A percentile compares a stretch with the other conserved stretches of the same genome.
Evolutionary conservation across 2,329 filamentous ascomycete genomes (phyloP).

Genomic region (Paramyrothecium roridum): DNA sequence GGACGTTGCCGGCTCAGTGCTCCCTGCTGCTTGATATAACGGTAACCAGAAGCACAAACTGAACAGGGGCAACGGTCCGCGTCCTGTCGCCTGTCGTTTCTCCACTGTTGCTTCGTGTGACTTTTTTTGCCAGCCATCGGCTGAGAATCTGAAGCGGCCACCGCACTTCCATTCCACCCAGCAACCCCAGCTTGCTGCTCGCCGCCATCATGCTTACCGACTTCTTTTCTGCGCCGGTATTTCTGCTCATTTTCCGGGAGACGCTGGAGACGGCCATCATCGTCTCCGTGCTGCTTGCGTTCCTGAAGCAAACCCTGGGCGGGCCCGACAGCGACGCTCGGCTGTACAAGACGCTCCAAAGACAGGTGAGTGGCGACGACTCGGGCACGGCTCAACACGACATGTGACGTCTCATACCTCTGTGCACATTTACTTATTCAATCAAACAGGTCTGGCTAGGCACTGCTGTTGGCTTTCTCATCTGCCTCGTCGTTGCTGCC

Average conservation of each 20-base stretch:
- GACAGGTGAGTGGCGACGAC: constrained; percentile 49
- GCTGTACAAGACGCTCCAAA: constrained; percentile 65
- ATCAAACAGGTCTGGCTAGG: constrained; percentile 55
- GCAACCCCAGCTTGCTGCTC: constrained; percentile 1
- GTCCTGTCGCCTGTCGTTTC: too few species aligned
- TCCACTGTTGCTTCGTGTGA: too few species aligned
- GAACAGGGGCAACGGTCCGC: too few species aligned
- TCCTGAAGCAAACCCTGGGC: constrained; percentile 75
- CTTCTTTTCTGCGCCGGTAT: constrained; percentile 76
- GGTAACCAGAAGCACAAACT: too few species aligned
- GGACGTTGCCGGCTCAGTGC: too few species aligned
- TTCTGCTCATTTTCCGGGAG: constrained; percentile 89
- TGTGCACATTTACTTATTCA: too few species aligned
- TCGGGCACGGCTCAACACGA: too few species aligned
- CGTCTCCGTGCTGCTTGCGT: constrained; percentile 81
- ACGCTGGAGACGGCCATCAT: constrained; percentile 80
- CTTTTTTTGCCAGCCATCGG: neutral
- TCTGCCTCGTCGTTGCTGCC: constrained; percentile 63
- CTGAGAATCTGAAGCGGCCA: constrained; percentile 3
- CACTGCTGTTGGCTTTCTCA: constrained; percentile 29
- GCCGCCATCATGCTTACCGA: constrained; percentile 53
- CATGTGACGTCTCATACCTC: too few species aligned
- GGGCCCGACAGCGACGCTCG: constrained; percentile 58
- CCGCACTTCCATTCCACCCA: constrained; percentile 2
- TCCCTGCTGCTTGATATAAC: too few species aligned